Base-by-base conservation (phyloP, 2,329 filamentous ascomycete genomes). In the Xylariaceae sp. region DNA sequence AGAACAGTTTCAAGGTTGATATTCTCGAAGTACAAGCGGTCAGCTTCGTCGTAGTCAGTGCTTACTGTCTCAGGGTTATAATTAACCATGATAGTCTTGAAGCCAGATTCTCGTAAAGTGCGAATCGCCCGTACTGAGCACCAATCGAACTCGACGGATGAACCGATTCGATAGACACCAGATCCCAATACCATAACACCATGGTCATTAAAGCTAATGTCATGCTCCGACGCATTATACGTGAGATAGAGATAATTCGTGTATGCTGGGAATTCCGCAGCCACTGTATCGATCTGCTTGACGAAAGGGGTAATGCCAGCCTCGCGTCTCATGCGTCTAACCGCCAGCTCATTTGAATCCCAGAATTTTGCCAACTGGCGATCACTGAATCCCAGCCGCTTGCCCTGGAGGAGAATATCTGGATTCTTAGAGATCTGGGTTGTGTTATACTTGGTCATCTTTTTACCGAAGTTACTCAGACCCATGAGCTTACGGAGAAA, bases 111-210 rank as follows among this genome's bases (percentile, higher is more conserved):
- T 44, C 94, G 85, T 6, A 99, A 82, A 1, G 94, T 97, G 59
- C 93, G 87, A 58, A 97, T 95, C 5, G 94, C 91, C 55, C 93
- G 83, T 23, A 99, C 94, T 4, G 94, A 96, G 73, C 94, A 97
- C 94, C 94, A 99, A 74, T 99, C 94, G 72, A 99, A 99, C 71
- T 99, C 94, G 54, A 99, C 94, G 0, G 93, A 97, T 0, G 92
- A 97, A 62, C 94, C 94, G 61, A 99, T 99, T 57, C 94, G 86
- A 79, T 97, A 97, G 8, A 97, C 92, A 73, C 93, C 93, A 26
- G 92, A 97, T 11, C 93, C 93, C 24, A 97, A 81, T 7, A 99
- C 93, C 92, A 97, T 97, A 57, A 97, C 84, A 67, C 94, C 94
- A 58, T 93, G 86, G 69, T 99, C 94, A 8, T 91, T 81, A 67